Evolutionary conservation across 352 stramenopile genomes (phyloP).

Genomic region (Phytophthora tubulina): DNA sequence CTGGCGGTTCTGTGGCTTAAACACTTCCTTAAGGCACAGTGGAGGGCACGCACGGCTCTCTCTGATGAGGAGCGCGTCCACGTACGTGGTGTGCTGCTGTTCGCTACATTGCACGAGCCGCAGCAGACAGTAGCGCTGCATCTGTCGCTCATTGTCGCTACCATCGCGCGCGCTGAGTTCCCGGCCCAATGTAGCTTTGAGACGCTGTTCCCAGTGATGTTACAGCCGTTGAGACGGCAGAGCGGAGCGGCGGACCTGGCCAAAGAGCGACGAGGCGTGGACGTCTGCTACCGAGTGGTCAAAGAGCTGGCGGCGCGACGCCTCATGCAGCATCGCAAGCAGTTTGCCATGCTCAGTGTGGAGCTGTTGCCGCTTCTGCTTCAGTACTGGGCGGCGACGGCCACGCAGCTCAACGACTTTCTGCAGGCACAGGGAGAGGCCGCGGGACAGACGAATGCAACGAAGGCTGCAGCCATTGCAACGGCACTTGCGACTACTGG

Average conservation of each 20-base stretch:
- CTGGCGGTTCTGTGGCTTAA: slow-evolving; percentile 85
- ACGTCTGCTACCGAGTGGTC: slow-evolving; percentile 76
- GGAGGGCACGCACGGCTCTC: slow-evolving; percentile 47
- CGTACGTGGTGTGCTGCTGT: slow-evolving; percentile 63
- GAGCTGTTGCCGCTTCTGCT: slow-evolving; percentile 68
- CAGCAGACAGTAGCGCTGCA: slow-evolving; percentile 65
- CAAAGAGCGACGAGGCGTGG: slow-evolving; percentile 52
- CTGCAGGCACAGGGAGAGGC: slow-evolving; percentile 39
- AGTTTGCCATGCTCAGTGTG: slow-evolving; percentile 79
- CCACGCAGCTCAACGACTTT: slow-evolving; percentile 45
- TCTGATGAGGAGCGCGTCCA: slow-evolving; percentile 58
- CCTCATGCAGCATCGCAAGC: slow-evolving; percentile 86
- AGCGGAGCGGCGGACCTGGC: slow-evolving; percentile 23
- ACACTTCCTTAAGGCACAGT: slow-evolving; percentile 68
- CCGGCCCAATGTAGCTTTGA: slow-evolving; percentile 72
- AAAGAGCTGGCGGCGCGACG: slow-evolving; percentile 83
- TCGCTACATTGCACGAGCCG: slow-evolving; percentile 75
- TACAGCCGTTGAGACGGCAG: slow-evolving; percentile 53
- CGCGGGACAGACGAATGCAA: neutral
- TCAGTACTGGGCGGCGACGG: slow-evolving; percentile 63
- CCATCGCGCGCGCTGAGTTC: slow-evolving; percentile 82
- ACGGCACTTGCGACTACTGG: slow-evolving; percentile 18
- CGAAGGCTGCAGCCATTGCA: slow-evolving; percentile 22
- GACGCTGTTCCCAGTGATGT: slow-evolving; percentile 70
- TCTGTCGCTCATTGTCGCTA: slow-evolving; percentile 68